Conservation (phyloP, 441 rosid species). For the Gossypium lobatum region DNA sequence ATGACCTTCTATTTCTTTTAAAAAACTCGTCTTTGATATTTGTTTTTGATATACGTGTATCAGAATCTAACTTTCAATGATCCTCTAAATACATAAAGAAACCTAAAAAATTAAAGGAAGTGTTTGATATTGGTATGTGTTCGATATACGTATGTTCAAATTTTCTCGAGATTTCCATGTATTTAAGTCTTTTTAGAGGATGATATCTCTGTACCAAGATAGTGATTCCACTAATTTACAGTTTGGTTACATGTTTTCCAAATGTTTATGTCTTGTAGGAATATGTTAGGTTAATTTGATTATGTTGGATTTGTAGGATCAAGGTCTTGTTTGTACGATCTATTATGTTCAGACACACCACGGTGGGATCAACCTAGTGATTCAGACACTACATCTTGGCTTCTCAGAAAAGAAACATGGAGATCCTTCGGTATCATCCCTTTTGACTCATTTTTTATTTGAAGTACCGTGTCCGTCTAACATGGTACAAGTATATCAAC, state of each 20-base stretch:
- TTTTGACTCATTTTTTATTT: constrained; percentile 5
- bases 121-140: not conserved
- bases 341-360: constrained; percentile 39
- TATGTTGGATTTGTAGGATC: constrained; percentile 29
- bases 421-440: constrained; percentile 33
- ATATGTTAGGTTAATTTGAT: constrained; percentile 14
- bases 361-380: constrained; percentile 27
- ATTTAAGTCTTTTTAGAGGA: not conserved
- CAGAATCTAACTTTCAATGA: not conserved
- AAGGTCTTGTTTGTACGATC: constrained; percentile 49
- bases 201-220: not conserved
- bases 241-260: not conserved
- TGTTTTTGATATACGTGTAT: not conserved
- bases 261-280: not conserved
- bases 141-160: not conserved
- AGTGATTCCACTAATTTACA: not conserved
- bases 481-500: not conserved
- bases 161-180: not conserved
- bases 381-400: constrained; percentile 25
- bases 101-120: not conserved
- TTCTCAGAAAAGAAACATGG: not conserved
- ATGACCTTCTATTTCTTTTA: not conserved
- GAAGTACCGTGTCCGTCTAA: not conserved
- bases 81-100: not conserved
- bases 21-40: not conserved